phyloP scores from a whole-genome alignment of 2,329 filamentous ascomycete genomes.

The Alternaria brassicae region DNA sequence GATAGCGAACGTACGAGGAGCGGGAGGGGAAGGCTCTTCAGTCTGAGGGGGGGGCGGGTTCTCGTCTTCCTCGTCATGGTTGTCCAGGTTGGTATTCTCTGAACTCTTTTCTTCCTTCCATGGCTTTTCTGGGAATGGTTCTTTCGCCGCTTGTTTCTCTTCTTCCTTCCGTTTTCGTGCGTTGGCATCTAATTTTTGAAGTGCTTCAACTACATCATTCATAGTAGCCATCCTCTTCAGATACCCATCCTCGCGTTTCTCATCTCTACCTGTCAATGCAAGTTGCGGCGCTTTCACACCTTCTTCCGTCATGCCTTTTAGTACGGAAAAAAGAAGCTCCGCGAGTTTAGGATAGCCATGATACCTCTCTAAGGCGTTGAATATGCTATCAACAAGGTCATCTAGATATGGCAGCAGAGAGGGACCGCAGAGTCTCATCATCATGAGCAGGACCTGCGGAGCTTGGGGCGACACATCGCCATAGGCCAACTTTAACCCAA shows the following conservation, averaged over 20 bases:
- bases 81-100: conserved; percentile 40
- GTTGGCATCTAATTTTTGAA: conserved; percentile 47
- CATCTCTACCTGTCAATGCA: conserved; percentile 38
- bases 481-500: conserved; percentile 86
- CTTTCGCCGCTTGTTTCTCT: conserved; percentile 23
- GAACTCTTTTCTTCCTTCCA: conserved; percentile 45
- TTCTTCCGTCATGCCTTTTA: conserved; percentile 84
- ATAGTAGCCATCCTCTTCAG: conserved; percentile 19
- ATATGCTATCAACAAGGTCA: conserved; percentile 88
- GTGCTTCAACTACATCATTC: conserved; percentile 32
- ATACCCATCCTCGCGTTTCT: background rate
- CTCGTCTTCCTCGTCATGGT: conserved; percentile 43
- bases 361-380: conserved; percentile 91
- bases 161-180: conserved; percentile 34
- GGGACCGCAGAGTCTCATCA: conserved; percentile 86
- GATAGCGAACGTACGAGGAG: conserved; percentile 79
- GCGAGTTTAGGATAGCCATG: conserved; percentile 90
- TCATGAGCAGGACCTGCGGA: conserved; percentile 90
- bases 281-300: conserved; percentile 68
- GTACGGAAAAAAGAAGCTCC: conserved; percentile 81
- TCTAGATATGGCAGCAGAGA: conserved; percentile 85
- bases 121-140: conserved; percentile 39
- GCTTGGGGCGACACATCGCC: conserved; percentile 92
- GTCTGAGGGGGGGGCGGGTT: conserved; percentile 28
- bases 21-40: conserved; percentile 65